phyloP scores from a whole-genome alignment of 768 basidiomycete genomes.

The Leccinum ochraceum region DNA sequence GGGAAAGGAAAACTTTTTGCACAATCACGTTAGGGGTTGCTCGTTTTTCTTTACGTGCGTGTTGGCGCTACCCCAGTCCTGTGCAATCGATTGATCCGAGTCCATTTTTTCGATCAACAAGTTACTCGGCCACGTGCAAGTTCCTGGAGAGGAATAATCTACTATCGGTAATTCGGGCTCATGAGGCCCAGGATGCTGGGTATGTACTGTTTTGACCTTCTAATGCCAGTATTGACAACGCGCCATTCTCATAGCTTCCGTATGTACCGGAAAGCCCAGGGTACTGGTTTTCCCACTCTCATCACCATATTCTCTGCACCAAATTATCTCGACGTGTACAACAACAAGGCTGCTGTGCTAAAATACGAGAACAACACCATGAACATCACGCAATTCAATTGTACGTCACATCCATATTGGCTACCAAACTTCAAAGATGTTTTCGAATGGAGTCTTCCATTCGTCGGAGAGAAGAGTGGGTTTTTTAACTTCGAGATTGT shows the following conservation, averaged over 20 bases:
- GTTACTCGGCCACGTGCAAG: conserved; percentile 86
- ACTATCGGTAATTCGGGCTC: conserved; percentile 91
- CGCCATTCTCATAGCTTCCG: conserved; percentile 55
- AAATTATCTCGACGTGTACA: conserved; percentile 94
- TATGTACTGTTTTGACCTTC: conserved; percentile 36
- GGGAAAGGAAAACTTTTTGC: conserved; percentile 62
- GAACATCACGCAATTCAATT: conserved; percentile 88
- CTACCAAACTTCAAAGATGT: conserved; percentile 97
- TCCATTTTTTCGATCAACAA: conserved; percentile 21
- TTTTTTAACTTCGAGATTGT: conserved; percentile 6
- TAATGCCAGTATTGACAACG: neutral
- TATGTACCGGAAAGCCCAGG: conserved; percentile 93
- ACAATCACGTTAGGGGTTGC: conserved; percentile 75
- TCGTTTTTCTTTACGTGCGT: conserved; percentile 74
- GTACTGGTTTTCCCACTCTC: conserved; percentile 92
- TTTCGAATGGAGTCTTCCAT: conserved; percentile 97
- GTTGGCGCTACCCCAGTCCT: neutral
- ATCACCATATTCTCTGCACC: conserved; percentile 99
- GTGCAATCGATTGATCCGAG: neutral
- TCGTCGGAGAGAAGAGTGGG: conserved; percentile 95
- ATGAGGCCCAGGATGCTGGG: conserved; percentile 97
- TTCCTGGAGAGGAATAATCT: conserved; percentile 92
- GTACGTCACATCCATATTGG: conserved; percentile 88
- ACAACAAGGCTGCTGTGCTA: conserved; percentile 95
- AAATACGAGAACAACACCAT: conserved; percentile 97